Evolutionary conservation across 1,139 yeast genomes (phyloP), one percentile per base, ranked within the genome.

Genomic region (Scheffersomyces illinoinensis): DNA sequence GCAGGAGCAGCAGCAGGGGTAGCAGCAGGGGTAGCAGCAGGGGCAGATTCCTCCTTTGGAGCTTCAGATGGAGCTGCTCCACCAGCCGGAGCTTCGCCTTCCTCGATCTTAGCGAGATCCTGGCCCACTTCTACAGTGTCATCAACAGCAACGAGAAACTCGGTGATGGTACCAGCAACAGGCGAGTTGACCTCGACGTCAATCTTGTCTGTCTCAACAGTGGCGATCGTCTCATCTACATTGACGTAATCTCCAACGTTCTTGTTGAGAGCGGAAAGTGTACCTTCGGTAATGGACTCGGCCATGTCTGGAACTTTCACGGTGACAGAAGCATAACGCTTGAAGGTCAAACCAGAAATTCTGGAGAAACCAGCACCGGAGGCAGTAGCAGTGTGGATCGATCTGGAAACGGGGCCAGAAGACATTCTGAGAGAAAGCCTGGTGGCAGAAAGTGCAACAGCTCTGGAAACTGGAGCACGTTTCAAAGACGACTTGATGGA

Each of bases 291-390:
- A 72, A 95, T 90, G 57, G 98, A 93, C 78, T 95, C 99, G 56
- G 99, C 99, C 98, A 95, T 93, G 66, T 92, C 97, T 56, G 99
- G 99, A 49, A 95, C 99, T 76, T 93, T 91, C 59, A 95, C 97
- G 58, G 81, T 69, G 56, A 74, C 75, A 19, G 83, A 78, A 52
- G 82, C 83, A 59, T 74, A 77, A 71, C 85, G 77, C 24, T n/a
- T 50, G 24, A 50, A 50, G 12, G 18, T 21, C 26, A 17, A 20
- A 20, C 26, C 24, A 20, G 21, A 24, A 50, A 24, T 18, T 19
- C 24, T 18, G 21, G 24, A 19, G 18, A n/a, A 23, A 6, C 52
- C 43, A 33, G 43, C 43, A 12, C 43, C 43, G 17, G 43, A 33
- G 17, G 43, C 2, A 10, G 43, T 12, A 33, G 10, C 20, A 49